phyloP scores from a whole-genome alignment of 1,284 basidiomycete species.

The Volvariella volvacea region DNA sequence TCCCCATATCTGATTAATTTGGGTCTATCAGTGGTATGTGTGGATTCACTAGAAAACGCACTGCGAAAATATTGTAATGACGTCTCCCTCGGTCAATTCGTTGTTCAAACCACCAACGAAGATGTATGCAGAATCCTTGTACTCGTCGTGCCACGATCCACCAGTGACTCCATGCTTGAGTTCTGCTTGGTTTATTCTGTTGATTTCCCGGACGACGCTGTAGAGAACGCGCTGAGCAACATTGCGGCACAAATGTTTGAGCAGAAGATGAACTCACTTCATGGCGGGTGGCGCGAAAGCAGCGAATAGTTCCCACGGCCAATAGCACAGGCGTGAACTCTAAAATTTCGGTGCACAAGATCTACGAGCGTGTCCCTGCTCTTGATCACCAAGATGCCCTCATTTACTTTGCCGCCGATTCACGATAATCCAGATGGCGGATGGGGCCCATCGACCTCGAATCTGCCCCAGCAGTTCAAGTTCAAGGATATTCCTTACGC shows the following conservation, averaged over 20 bases:
- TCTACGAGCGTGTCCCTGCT: background rate
- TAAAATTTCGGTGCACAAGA: conserved; percentile 22
- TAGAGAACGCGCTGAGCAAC: conserved; percentile 3
- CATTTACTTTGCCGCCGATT: conserved; percentile 72
- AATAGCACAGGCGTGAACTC: conserved; percentile 8
- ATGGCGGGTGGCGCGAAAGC: conserved; percentile 34
- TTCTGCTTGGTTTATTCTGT: conserved; percentile 88
- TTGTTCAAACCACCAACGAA: conserved; percentile 83
- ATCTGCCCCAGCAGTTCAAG: conserved; percentile 73
- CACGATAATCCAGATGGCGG: conserved; percentile 78
- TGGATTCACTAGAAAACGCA: too few species aligned
- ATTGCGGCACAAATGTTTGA: background rate
- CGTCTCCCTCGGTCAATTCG: conserved; percentile 95
- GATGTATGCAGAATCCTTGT: conserved; percentile 95
- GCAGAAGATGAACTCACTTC: conserved; percentile 48
- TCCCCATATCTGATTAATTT: conserved; percentile 93
- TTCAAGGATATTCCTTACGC: conserved; percentile 94
- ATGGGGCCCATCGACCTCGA: conserved; percentile 75
- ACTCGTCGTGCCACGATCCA: conserved; percentile 97
- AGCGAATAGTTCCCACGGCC: conserved; percentile 38
- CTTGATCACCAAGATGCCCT: conserved; percentile 43
- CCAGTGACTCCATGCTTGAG: conserved; percentile 74
- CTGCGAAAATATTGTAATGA: conserved; percentile 98
- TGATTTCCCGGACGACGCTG: conserved; percentile 90
- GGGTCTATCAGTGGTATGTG: conserved; percentile 1